Percentiles rank a stretch among this genome's conserved stretches.
phyloP scores from a whole-genome alignment of 2,329 filamentous ascomycete species.

The Endocalyx cinctus region DNA sequence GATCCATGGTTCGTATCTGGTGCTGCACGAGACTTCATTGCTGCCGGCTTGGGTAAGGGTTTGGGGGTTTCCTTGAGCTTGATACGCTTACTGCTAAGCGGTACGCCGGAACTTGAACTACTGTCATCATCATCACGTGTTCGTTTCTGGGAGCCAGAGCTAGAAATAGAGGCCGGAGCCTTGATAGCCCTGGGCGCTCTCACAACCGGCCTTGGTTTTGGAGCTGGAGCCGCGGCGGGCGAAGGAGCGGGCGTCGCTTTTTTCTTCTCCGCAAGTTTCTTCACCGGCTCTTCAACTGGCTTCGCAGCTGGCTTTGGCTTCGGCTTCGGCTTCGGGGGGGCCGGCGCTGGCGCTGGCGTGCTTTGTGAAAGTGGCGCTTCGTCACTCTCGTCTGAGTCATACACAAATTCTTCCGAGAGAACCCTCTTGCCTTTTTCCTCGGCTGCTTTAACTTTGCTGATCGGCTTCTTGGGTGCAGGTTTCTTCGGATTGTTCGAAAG shows the following conservation, averaged over 20 bases:
- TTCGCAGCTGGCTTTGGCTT: constrained; percentile 14
- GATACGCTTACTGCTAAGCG: constrained; percentile 53
- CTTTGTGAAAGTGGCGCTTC: constrained; percentile 38
- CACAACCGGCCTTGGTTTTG: constrained; percentile 31
- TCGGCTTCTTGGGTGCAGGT: constrained; percentile 36
- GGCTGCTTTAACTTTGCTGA: constrained; percentile 37
- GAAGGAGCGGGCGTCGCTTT: constrained; percentile 19
- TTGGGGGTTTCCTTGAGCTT: too few relatives aligned
- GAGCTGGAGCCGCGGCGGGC: constrained; percentile 15
- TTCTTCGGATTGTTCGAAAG: constrained; percentile 40
- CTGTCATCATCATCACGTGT: constrained; percentile 49
- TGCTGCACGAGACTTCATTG: constrained; percentile 42
- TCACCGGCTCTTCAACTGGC: constrained; percentile 9
- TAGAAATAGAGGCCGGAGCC: constrained; percentile 26
- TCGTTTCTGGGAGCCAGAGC: constrained; percentile 43
- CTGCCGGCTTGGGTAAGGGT: constrained; percentile 28
- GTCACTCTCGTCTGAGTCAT: constrained; percentile 51
- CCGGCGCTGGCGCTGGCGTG: constrained; percentile 25
- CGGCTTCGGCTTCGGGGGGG: constrained; percentile 27
- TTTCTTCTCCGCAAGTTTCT: constrained; percentile 10
- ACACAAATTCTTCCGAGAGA: constrained; percentile 52
- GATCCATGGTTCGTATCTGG: constrained; percentile 47
- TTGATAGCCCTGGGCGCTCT: constrained; percentile 22
- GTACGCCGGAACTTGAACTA: constrained; percentile 56
- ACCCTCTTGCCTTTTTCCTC: constrained; percentile 39